Base-by-base conservation (phyloP, 2,329 filamentous ascomycete genomes). In the Pyrenochaeta sp. region DNA sequence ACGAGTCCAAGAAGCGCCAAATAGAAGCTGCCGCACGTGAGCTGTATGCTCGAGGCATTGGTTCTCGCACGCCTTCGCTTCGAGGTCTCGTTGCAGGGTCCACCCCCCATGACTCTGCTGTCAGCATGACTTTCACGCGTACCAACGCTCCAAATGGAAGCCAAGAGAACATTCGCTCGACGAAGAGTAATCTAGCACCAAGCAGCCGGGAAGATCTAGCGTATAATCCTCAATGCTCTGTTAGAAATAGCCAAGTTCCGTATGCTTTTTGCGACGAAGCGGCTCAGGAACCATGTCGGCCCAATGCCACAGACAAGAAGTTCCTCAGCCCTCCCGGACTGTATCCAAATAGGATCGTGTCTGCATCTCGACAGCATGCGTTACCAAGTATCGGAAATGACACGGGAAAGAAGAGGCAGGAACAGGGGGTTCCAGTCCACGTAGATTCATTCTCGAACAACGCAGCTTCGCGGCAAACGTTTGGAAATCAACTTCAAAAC, bases 101-200 rank as follows among this genome's bases (percentile, higher is more conserved):
- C 17, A 58, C 61, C 10, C 65, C 63, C 23, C 65, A 67, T 7
- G 71, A 75, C 41, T 71, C 73, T 37, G 66, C 58, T 3, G 39
- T 70, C 40, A 63, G 62, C 42, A 65, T 73, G 61, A 57, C 59
- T 0, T 68, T 72, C 52, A 61, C 57, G 30, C 58, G 53, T 12
- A 55, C 21, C 41, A 58, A 63, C 20, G 48, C 56, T 10, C 30
- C 39, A 17, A 23, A 44, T 12, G 51, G 51, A 11, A 55, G 50
- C 35, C 64, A 71, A 36, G 73, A 74, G 48, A 74, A 74, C 36
- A 15, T 60, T 27, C 67, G 63, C 2, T 57, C 62, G 30, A 31
- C 44, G 14, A 66, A 59, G 20, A 51, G 36, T 14, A 54, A 51
- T 20, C 30, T 54, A 17, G 43, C 39, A 9, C 33, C 52, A 12